These are phyloP conservation scores for Podila minutissima DNA, from an alignment of 192 early-diverging fungal genomes.

Conservation along the genomic window DNA sequence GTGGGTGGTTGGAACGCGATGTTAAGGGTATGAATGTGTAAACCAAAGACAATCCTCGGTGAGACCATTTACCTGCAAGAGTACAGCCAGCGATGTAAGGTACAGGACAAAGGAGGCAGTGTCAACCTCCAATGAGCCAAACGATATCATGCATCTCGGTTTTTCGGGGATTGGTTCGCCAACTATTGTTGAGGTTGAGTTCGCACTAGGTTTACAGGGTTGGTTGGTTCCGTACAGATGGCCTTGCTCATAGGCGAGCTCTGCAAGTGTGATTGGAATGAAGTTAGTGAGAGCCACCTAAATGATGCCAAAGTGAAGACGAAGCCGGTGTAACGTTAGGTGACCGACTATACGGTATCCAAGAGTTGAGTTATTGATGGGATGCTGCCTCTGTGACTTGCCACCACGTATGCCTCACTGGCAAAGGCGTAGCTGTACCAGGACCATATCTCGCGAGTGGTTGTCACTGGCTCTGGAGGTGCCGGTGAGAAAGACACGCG, in stretches of 20 bases:
- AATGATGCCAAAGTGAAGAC: background rate
- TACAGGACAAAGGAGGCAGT: slow-evolving; percentile 57
- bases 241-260: slow-evolving; percentile 44
- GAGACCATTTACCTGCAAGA: slow-evolving; percentile 32
- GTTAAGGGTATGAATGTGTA: background rate
- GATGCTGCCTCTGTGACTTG: background rate
- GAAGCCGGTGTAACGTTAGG: background rate
- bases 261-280: slow-evolving; percentile 52
- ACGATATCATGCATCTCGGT: slow-evolving; percentile 47
- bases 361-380: background rate
- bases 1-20: background rate
- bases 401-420: slow-evolving; percentile 53
- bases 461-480: slow-evolving; percentile 34
- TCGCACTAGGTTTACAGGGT: slow-evolving; percentile 19
- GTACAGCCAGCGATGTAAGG: slow-evolving; percentile 49
- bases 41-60: background rate
- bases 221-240: slow-evolving; percentile 42
- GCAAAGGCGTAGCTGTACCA: slow-evolving; percentile 57
- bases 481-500: slow-evolving; percentile 41
- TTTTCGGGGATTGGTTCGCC: slow-evolving; percentile 1
- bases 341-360: background rate
- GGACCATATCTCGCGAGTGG: slow-evolving; percentile 37
- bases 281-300: slow-evolving; percentile 53
- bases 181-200: background rate
- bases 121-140: slow-evolving; percentile 44